Percentiles rank a stretch among this genome's conserved stretches.
Conservation (phyloP, 345 rosid genomes). For the Angophora floribunda region DNA sequence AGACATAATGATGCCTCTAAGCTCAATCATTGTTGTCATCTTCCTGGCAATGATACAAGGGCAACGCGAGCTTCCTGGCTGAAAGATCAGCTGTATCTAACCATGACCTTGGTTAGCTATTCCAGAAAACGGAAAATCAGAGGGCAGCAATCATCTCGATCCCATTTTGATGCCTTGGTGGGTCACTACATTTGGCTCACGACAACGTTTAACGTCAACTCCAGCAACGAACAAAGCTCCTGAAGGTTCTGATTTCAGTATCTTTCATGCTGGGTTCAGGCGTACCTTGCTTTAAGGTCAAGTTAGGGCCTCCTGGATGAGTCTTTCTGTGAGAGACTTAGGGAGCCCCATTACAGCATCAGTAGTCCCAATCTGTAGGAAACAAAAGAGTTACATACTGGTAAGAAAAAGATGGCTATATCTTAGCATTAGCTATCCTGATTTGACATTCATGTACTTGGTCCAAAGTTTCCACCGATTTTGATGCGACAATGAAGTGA, state of each 20-base stretch:
- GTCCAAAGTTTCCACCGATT: not conserved
- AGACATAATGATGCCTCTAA: not conserved
- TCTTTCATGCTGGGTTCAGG: not conserved
- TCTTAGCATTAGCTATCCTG: not conserved
- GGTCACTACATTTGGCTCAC: not conserved
- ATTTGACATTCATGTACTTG: not conserved
- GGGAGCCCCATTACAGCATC: constrained; percentile 92
- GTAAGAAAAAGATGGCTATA: not conserved
- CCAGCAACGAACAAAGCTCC: not conserved
- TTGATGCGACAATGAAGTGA: too few relatives aligned
- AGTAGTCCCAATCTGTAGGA: constrained; percentile 59
- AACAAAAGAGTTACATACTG: not conserved
- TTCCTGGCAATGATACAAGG: not conserved
- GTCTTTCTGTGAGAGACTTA: constrained; percentile 62
- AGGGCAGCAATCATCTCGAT: not conserved
- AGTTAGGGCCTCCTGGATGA: constrained; percentile 42
- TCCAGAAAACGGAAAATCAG: not conserved
- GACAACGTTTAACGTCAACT: not conserved
- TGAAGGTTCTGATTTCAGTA: not conserved
- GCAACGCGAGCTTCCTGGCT: not conserved
- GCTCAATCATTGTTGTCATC: not conserved
- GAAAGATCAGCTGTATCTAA: not conserved
- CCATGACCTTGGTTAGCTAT: not conserved
- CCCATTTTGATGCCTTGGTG: not conserved
- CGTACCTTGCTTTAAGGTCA: not conserved